Evolutionary conservation across 2,329 filamentous ascomycete species (phyloP), one percentile per base, ranked within the genome.

Genomic region (Fusarium anthophilum): DNA sequence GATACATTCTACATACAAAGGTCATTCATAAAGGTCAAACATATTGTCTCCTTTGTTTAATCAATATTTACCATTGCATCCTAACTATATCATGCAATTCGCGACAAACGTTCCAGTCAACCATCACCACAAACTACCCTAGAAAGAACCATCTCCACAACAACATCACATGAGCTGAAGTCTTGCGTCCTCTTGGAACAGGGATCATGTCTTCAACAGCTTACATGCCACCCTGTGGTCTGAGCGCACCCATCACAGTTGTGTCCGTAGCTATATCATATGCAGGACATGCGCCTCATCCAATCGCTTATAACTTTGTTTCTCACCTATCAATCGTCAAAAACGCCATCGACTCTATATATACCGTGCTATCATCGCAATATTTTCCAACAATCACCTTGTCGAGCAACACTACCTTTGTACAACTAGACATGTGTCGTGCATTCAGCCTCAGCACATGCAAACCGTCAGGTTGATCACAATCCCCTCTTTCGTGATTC

Each of bases 171-270:
- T 55, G 37, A 65, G 39, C 50, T 64, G 6, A 55, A 63, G 32
- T 37, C 43, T 63, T 56, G 50, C 48, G 20, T 45, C 41, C 39
- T 41, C 44, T 44, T 7, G 7, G 20, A 37, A 39, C 71, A 72
- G 41, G 67, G 72, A 58, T 72, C 28, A 62, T 35, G 37, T 51
- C 71, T 72, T 62, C 39, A 61, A 43, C 39, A 60, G 51, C 35
- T 55, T 41, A 57, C 66, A 71, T 48, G 28, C 70, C 71, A 48
- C 59, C 28, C 20, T 57, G 55, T 28, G 68, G 63, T 54, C 72
- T 59, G 57, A 72, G 68, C 71, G 55, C 37, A 56, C 55, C 51
- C 66, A 57, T 70, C 59, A 66, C 48, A 48, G 18, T 53, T 43
- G 63, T 43, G 32, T 56, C 38, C 11, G 24, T 50, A 26, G n/a